phyloP scores from a whole-genome alignment of 2,329 filamentous ascomycete genomes.

The Aspergillus terreus region DNA sequence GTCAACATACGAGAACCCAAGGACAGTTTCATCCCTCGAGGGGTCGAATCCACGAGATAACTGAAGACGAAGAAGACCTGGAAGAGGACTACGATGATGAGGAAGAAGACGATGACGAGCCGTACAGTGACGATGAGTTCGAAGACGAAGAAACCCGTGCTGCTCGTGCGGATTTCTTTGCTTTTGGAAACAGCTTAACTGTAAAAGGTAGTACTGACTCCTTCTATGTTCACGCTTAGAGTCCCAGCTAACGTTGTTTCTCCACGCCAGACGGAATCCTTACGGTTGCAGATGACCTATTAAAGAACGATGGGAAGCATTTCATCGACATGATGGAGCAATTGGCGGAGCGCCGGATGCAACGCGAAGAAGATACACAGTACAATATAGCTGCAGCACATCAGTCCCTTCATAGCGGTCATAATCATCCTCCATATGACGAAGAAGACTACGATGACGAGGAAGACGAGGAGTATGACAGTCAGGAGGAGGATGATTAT shows the following conservation, averaged over 20 bases:
- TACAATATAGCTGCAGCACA: slow-evolving; percentile 60
- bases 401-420: slow-evolving; percentile 61
- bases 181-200: slow-evolving; percentile 94
- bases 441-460: slow-evolving; percentile 70
- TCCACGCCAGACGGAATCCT: slow-evolving; percentile 75
- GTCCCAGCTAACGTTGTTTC: slow-evolving; percentile 37
- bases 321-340: slow-evolving; percentile 99
- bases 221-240: slow-evolving; percentile 6
- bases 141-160: slow-evolving; percentile 62
- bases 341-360: slow-evolving; percentile 94
- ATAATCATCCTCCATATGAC: slow-evolving; percentile 73
- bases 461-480: slow-evolving; percentile 66
- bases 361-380: slow-evolving; percentile 85
- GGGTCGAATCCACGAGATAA: slow-evolving; percentile 63
- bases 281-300: slow-evolving; percentile 94
- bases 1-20: slow-evolving; percentile 55
- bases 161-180: slow-evolving; percentile 78
- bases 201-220: slow-evolving; percentile 65
- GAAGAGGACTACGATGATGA: slow-evolving; percentile 61
- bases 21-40: slow-evolving; percentile 64
- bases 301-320: slow-evolving; percentile 98
- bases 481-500: slow-evolving; percentile 62
- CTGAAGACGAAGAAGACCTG: slow-evolving; percentile 53
- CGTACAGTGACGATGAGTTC: slow-evolving; percentile 62
- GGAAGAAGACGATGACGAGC: slow-evolving; percentile 67